Conservation (phyloP, 305 asterid genomes). For the Plantago lanceolata region DNA sequence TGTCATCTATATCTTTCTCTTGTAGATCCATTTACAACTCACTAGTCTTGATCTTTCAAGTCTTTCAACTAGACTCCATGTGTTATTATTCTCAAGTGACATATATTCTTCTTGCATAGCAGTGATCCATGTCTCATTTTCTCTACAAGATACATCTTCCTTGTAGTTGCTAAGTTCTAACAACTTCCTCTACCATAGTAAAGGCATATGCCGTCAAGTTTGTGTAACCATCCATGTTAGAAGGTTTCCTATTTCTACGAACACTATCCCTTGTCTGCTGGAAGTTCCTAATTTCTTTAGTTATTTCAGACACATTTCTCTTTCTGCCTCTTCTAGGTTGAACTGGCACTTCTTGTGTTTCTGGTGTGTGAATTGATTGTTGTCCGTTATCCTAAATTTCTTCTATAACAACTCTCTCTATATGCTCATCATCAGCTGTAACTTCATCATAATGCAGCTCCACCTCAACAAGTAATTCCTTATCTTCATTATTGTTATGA, state of each 20-base stretch:
- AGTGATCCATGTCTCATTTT: not conserved
- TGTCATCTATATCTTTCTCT: not conserved
- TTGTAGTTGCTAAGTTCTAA: not conserved
- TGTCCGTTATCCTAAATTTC: too few relatives aligned
- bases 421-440: too few relatives aligned
- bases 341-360: not conserved
- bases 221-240: not conserved
- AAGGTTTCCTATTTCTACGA: not conserved
- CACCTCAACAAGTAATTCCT: too few relatives aligned
- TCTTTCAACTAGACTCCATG: not conserved
- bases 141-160: not conserved
- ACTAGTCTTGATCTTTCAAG: not conserved
- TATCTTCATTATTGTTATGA: too few relatives aligned
- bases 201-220: not conserved
- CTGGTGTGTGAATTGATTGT: too few relatives aligned
- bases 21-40: not conserved
- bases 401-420: too few relatives aligned
- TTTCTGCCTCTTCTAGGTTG: not conserved
- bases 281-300: not conserved
- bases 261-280: not conserved
- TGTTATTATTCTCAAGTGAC: not conserved
- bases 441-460: too few relatives aligned
- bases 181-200: not conserved
- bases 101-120: not conserved
- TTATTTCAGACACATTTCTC: not conserved